Evolutionary conservation across 192 early-diverging fungal genomes (phyloP), one percentile per base, ranked within the genome.

Genomic region (Neocallimastix lanati): DNA sequence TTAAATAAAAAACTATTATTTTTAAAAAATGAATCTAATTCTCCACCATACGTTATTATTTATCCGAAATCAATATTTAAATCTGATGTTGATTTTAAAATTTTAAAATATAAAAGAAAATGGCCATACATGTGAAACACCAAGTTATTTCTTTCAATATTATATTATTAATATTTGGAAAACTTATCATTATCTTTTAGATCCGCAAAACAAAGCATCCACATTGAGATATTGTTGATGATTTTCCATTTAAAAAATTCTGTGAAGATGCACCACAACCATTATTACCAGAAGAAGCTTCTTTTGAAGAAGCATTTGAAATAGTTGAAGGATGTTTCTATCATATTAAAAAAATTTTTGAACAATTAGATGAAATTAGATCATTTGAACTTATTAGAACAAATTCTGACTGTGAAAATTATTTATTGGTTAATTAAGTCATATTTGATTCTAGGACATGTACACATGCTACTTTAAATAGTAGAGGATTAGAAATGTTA

Each of bases 381-480:
- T 92, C 97, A 4, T 98, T 99, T 82, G 98, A 99, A 85, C 85
- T 99, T 36, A 84, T 99, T 78, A 84, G 93, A 18, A 92, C 89
- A 15, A 85, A 88, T 76, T 84, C 85, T 76, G 96, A 97, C 76
- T 88, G 96, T 29, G 88, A 92, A 29, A 93, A 96, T 82, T 99
- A 98, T 83, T 81, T 99, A 77, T 85, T 99, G 76, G 93, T 96
- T 14, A 97, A 95, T 79, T 95, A 98, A 84, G 96, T 97, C 38
- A 92, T 92, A 79, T 95, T 99, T 29, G 93, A 98, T 78, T 96
- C 96, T 29, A 94, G 99, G 93, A 99, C 98, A 0, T 96, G 95
- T 84, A 98, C 96, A 0, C 94, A 99, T 82, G 96, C 96, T 16
- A 94, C 97, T 12, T 87, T 99, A 50, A 95, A 95, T 81, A 87